These are phyloP conservation scores for Tetrahymena thermophila DNA, from an alignment of 73 alveolate species.

Conservation along the genomic window DNA sequence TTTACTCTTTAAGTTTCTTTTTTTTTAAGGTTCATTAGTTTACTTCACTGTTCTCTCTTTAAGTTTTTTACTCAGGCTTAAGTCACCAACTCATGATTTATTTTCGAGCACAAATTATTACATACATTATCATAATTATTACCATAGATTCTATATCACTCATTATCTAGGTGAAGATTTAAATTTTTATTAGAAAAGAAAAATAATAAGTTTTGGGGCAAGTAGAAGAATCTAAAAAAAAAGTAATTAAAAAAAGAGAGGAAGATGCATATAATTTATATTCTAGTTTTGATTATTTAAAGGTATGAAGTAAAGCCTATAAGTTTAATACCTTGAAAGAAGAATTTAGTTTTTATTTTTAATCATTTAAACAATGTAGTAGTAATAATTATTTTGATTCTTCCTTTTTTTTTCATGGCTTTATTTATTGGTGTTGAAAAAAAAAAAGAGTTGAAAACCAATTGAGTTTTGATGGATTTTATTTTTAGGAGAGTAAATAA, in stretches of 20 bases:
- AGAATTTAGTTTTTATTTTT: not conserved
- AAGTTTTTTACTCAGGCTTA: no score
- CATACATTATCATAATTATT: not conserved
- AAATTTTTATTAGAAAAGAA: not conserved
- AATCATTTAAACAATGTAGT: no score
- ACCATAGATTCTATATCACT: not conserved
- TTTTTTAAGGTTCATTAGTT: no score
- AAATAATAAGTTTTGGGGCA: not conserved
- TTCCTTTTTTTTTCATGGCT: not conserved
- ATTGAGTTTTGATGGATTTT: not conserved
- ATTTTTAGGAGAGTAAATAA: not conserved
- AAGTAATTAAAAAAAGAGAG: not conserved
- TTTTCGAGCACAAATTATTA: not conserved
- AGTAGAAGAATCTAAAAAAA: not conserved
- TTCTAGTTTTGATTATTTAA: not conserved
- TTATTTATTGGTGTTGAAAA: not conserved
- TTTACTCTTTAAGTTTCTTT: not conserved
- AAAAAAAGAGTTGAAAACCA: not conserved
- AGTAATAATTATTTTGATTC: no score
- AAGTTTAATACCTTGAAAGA: no score
- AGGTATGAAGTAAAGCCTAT: not conserved
- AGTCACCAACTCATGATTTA: no score
- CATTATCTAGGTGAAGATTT: no score
- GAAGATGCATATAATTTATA: not conserved
- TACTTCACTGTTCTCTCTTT: not conserved